Conservation (phyloP, 2,329 filamentous ascomycete species). For the Neocucurbitaria cava region DNA sequence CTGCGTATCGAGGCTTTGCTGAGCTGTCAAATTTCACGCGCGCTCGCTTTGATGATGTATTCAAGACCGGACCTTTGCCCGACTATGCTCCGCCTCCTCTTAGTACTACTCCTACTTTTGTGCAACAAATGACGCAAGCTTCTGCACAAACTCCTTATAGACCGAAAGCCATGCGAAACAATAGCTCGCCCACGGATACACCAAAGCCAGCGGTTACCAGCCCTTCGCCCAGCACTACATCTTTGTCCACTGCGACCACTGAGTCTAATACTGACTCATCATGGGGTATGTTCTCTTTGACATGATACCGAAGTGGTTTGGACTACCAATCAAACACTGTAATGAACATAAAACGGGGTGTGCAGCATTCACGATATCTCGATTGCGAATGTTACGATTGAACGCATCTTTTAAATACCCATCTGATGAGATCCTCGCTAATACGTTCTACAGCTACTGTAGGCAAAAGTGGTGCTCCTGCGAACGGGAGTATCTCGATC, state of each 20-base stretch:
- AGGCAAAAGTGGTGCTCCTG: constrained; percentile 43
- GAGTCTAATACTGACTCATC: constrained; percentile 26
- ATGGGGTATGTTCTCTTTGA: constrained; percentile 20
- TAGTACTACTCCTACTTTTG: constrained; percentile 3
- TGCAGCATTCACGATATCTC: too few species aligned
- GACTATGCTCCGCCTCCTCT: constrained; percentile 22
- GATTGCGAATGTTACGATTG: neutral
- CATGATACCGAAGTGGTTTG: neutral
- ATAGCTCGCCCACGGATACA: constrained; percentile 16
- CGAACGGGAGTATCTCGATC: constrained; percentile 49
- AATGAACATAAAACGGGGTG: neutral
- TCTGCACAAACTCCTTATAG: constrained; percentile 10
- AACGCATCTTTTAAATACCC: neutral
- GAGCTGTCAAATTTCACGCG: constrained; percentile 50
- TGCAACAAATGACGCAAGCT: neutral
- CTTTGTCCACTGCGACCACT: constrained; percentile 17
- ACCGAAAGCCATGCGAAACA: constrained; percentile 21
- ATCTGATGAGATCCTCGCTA: neutral
- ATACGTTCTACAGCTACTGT: constrained; percentile 50
- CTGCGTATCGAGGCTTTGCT: constrained; percentile 50
- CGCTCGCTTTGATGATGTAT: constrained; percentile 51
- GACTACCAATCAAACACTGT: neutral
- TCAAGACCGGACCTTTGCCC: constrained; percentile 52
- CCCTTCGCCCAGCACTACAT: constrained; percentile 28
- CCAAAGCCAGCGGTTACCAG: constrained; percentile 17